Evolutionary conservation across 352 stramenopile genomes (phyloP).

Genomic region (Pythium phragmiticola): DNA sequence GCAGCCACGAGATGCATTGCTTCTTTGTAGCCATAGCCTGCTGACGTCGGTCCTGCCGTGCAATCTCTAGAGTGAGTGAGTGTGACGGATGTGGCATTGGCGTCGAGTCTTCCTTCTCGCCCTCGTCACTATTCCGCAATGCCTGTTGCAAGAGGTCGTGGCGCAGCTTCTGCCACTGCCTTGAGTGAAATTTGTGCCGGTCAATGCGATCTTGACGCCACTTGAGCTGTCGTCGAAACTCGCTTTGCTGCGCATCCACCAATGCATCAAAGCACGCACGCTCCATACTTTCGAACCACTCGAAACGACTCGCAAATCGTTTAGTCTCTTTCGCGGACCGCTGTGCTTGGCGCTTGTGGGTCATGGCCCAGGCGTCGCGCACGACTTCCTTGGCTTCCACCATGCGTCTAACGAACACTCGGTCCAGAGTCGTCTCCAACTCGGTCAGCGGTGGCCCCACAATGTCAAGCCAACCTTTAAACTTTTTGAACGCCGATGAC

Average conservation of each 20-base stretch:
- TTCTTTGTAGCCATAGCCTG: neutral
- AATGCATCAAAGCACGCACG: slow-evolving; percentile 39
- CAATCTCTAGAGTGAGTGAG: slow-evolving; percentile 8
- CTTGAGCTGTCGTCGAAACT: slow-evolving; percentile 59
- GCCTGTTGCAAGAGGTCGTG: slow-evolving; percentile 32
- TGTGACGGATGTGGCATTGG: neutral
- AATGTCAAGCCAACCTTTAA: slow-evolving; percentile 65
- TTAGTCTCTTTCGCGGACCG: slow-evolving; percentile 43
- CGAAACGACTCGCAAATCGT: slow-evolving; percentile 36
- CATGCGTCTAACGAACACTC: slow-evolving; percentile 53
- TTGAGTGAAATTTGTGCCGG: slow-evolving; percentile 57
- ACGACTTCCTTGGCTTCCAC: slow-evolving; percentile 56
- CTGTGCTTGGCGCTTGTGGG: slow-evolving; percentile 41
- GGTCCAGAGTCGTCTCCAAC: slow-evolving; percentile 59
- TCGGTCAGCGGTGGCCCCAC: slow-evolving; percentile 68
- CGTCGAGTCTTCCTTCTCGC: slow-evolving; percentile 1
- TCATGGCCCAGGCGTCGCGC: slow-evolving; percentile 44
- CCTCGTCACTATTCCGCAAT: slow-evolving; percentile 15
- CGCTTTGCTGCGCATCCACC: slow-evolving; percentile 38
- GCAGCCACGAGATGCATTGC: slow-evolving; percentile 28
- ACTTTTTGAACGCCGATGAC: slow-evolving; percentile 39
- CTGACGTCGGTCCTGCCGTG: neutral
- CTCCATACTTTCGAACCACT: slow-evolving; percentile 45
- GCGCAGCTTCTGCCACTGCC: slow-evolving; percentile 49
- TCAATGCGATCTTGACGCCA: slow-evolving; percentile 68